phyloP scores from a whole-genome alignment of 768 basidiomycete genomes.

The Cyclocybe aegerita region DNA sequence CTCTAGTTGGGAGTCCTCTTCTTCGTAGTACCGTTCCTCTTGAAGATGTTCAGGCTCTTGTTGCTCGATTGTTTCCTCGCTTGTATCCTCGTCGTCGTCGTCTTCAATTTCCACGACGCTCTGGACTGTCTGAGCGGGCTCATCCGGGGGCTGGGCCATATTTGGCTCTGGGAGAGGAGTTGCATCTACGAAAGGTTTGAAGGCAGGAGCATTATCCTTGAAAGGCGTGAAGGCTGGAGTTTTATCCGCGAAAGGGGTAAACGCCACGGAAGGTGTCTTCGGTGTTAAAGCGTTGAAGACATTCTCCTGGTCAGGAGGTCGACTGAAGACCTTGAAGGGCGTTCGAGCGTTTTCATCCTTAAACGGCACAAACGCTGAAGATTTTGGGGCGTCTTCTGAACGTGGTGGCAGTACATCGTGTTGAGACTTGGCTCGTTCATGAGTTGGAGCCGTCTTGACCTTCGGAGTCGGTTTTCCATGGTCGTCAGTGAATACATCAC shows the following conservation, averaged over 20 bases:
- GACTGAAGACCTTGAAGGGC: constrained; percentile 70
- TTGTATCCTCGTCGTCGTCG: constrained; percentile 32
- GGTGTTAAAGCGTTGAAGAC: constrained; percentile 40
- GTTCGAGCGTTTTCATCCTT: constrained; percentile 45
- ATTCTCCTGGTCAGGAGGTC: constrained; percentile 57
- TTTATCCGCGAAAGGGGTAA: constrained; percentile 43
- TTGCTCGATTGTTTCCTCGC: constrained; percentile 30
- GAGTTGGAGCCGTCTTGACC: constrained; percentile 27
- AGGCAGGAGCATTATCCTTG: constrained; percentile 24
- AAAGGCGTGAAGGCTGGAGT: constrained; percentile 38
- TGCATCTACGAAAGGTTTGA: constrained; percentile 30
- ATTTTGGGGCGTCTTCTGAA: constrained; percentile 15
- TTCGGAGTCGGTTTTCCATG: constrained; percentile 41
- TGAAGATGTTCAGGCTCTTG: constrained; percentile 25
- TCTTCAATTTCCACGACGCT: constrained; percentile 26
- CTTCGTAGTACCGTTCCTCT: constrained; percentile 26
- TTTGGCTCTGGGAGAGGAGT: constrained; percentile 20
- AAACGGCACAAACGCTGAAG: constrained; percentile 37
- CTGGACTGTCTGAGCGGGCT: constrained; percentile 17
- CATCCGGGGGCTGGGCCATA: constrained; percentile 4
- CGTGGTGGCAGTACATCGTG: constrained; percentile 27
- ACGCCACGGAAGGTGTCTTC: constrained; percentile 38
- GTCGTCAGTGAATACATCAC: constrained; percentile 45
- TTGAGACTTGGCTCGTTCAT: constrained; percentile 45
- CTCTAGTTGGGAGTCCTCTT: constrained; percentile 27